A percentile compares a stretch with the other conserved stretches of the same genome.
phyloP scores from a whole-genome alignment of 2,329 filamentous ascomycete genomes.

The Colletotrichum chrysophilum region DNA sequence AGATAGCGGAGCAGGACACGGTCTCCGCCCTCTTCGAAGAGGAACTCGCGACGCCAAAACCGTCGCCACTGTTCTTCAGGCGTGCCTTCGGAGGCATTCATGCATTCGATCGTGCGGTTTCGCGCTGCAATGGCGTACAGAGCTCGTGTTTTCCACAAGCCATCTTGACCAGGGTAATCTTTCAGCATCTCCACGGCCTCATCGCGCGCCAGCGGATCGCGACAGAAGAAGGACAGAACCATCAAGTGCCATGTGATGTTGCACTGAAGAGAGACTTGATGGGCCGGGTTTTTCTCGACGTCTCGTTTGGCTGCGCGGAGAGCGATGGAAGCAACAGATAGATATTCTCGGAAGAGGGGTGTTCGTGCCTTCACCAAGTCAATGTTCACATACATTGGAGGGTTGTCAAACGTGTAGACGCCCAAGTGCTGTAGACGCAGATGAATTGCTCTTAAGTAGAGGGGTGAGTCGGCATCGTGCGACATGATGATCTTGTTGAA shows the following conservation, averaged over 20 bases:
- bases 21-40: constrained; percentile 38
- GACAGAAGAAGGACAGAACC: constrained; percentile 30
- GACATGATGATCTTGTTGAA: constrained; percentile 34
- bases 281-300: constrained; percentile 23
- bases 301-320: constrained; percentile 19
- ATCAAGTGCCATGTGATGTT: constrained; percentile 29
- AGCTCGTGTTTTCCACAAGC: constrained; percentile 32
- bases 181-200: constrained; percentile 33
- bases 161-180: constrained; percentile 38
- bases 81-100: constrained; percentile 32
- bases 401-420: constrained; percentile 32
- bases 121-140: constrained; percentile 30
- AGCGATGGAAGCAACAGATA: constrained; percentile 34
- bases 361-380: constrained; percentile 26
- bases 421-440: constrained; percentile 34
- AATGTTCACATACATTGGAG: constrained; percentile 27
- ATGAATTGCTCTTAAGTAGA: constrained; percentile 35
- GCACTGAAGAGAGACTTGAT: constrained; percentile 33
- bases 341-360: constrained; percentile 35
- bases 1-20: constrained; percentile 34
- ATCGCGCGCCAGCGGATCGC: constrained; percentile 35
- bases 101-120: constrained; percentile 31
- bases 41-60: constrained; percentile 35
- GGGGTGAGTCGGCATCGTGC: constrained; percentile 26
- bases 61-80: constrained; percentile 34